Percentiles rank a stretch among this genome's conserved stretches.
Evolutionary conservation across 1,139 yeast species (phyloP).

Genomic region (Pichia terricola): DNA sequence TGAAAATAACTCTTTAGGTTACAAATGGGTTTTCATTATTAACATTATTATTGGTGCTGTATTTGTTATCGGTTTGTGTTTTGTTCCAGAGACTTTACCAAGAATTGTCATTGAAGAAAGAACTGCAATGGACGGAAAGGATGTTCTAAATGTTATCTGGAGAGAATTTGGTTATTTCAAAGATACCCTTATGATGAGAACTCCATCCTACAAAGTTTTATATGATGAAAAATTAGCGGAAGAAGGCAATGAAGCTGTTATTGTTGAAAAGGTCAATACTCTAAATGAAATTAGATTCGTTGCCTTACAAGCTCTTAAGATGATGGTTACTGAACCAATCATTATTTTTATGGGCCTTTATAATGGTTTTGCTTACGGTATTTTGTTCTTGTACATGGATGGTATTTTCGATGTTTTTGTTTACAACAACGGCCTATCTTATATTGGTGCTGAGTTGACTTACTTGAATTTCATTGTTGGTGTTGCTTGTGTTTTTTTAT

Average conservation of each 20-base stretch:
- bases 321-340: slow-evolving; percentile 27
- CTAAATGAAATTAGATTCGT: slow-evolving; percentile 22
- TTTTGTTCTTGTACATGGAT: slow-evolving; percentile 28
- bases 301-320: slow-evolving; percentile 23
- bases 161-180: slow-evolving; percentile 20
- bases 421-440: slow-evolving; percentile 23
- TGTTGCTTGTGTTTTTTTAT: slow-evolving; percentile 19
- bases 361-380: slow-evolving; percentile 15
- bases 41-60: slow-evolving; percentile 24
- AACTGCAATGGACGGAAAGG: slow-evolving; percentile 19
- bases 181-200: slow-evolving; percentile 12
- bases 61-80: slow-evolving; percentile 14
- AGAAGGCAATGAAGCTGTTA: slow-evolving; percentile 17
- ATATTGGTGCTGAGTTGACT: slow-evolving; percentile 24
- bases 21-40: slow-evolving; percentile 25
- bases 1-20: slow-evolving; percentile 21
- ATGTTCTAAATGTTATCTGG: slow-evolving; percentile 10
- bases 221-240: slow-evolving; percentile 13
- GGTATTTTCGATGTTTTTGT: slow-evolving; percentile 27
- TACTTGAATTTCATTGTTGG: slow-evolving; percentile 27
- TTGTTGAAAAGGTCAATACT: slow-evolving; percentile 18
- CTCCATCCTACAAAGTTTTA: slow-evolving; percentile 14
- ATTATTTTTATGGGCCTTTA: slow-evolving; percentile 18
- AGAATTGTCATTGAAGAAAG: slow-evolving; percentile 25
- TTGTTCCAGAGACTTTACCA: slow-evolving; percentile 26